phyloP scores from a whole-genome alignment of 768 basidiomycete genomes.

The Lenzites betulinus region DNA sequence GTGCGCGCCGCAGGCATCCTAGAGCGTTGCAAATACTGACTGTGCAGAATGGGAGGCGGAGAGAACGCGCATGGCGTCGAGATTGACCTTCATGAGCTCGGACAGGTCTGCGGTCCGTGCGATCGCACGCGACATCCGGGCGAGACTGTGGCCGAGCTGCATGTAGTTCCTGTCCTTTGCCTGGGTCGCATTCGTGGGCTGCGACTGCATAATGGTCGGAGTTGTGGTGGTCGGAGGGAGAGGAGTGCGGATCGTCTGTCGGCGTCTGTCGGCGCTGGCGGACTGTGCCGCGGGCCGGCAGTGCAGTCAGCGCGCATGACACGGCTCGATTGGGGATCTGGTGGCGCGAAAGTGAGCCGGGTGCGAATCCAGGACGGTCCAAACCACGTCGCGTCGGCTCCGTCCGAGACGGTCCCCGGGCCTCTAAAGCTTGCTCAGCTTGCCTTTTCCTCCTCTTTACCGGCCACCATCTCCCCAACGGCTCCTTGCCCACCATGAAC shows the following conservation, averaged over 20 bases:
- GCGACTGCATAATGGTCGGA: conserved; percentile 25
- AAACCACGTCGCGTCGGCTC: too few relatives aligned
- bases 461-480: not conserved
- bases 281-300: too few relatives aligned
- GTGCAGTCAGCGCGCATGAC: not conserved
- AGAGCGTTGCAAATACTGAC: conserved; percentile 44
- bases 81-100: conserved; percentile 72
- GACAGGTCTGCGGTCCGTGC: conserved; percentile 75
- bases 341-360: not conserved
- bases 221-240: not conserved
- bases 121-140: conserved; percentile 66
- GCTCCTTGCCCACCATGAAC: conserved; percentile 24
- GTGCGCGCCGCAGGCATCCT: not conserved
- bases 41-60: conserved; percentile 82
- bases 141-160: conserved; percentile 70
- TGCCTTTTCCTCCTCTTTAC: not conserved
- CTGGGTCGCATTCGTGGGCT: conserved; percentile 66
- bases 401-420: not conserved
- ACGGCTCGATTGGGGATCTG: not conserved
- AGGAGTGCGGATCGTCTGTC: too few relatives aligned
- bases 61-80: conserved; percentile 78
- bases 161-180: conserved; percentile 81
- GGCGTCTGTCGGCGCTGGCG: too few relatives aligned
- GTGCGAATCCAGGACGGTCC: not conserved
- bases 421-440: not conserved